Conservation (phyloP, 352 stramenopile species). For the Aphanomyces euteiches region DNA sequence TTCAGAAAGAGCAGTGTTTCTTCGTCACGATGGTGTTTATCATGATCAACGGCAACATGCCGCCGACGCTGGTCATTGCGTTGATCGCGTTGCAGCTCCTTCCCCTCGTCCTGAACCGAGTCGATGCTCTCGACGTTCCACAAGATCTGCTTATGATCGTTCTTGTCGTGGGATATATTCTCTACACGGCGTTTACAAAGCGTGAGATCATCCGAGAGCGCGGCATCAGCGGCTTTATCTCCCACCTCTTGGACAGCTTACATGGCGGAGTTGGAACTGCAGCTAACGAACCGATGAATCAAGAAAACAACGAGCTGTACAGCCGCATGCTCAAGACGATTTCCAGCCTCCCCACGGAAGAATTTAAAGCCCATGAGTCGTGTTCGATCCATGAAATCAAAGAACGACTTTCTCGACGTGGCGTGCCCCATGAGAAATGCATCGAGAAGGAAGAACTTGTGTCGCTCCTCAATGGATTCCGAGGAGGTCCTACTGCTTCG, state of each 20-base stretch:
- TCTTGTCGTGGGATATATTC: neutral
- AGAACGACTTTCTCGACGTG: conserved; percentile 61
- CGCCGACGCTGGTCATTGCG: conserved; percentile 8
- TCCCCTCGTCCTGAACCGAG: neutral
- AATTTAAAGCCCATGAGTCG: conserved; percentile 59
- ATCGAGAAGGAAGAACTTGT: conserved; percentile 73
- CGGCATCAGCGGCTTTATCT: conserved; percentile 6
- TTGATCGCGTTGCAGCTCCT: conserved; percentile 8
- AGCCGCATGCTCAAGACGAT: conserved; percentile 71
- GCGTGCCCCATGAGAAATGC: conserved; percentile 53
- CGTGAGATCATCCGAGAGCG: neutral
- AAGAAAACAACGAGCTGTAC: conserved; percentile 45
- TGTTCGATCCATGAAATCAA: conserved; percentile 65
- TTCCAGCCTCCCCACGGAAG: conserved; percentile 75
- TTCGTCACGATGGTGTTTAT: conserved; percentile 15
- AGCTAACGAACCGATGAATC: conserved; percentile 12
- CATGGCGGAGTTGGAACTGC: neutral
- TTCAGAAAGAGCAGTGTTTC: neutral
- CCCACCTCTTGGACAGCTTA: neutral
- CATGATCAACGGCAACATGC: conserved; percentile 26
- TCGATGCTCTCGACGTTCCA: neutral
- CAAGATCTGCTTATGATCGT: neutral
- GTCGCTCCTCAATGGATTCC: conserved; percentile 62
- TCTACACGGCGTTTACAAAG: conserved; percentile 2
- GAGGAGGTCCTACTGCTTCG: conserved; percentile 68